Evolutionary conservation across 345 rosid species (phyloP).

Genomic region (Ceriops decandra): DNA sequence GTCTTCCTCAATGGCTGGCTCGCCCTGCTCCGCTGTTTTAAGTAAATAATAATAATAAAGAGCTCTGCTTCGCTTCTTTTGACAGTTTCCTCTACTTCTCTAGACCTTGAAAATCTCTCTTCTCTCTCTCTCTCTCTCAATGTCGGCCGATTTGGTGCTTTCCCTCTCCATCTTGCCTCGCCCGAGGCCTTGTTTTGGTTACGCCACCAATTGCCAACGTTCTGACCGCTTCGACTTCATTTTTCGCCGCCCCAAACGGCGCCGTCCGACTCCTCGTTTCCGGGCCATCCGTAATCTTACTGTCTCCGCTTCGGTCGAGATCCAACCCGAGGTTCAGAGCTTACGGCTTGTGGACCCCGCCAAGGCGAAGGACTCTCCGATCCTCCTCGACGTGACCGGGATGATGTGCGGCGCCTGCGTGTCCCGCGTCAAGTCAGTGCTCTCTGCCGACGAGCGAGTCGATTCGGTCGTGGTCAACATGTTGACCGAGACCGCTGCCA

Average conservation of each 20-base stretch:
- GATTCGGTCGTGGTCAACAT: conserved; percentile 84
- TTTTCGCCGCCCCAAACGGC: conserved; percentile 16
- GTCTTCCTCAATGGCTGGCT: background rate
- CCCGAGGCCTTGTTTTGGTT: conserved; percentile 26
- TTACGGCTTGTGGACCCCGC: conserved; percentile 10
- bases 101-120: too few species aligned
- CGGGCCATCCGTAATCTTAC: conserved; percentile 21
- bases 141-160: conserved; percentile 45
- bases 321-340: conserved; percentile 32
- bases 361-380: conserved; percentile 30
- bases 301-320: conserved; percentile 46
- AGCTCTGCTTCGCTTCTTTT: too few species aligned
- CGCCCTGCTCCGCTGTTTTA: too few species aligned
- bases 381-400: conserved; percentile 74
- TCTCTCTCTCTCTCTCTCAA: conserved; percentile 8
- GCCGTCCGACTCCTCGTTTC: conserved; percentile 15
- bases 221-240: conserved; percentile 16
- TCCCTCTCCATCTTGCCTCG: conserved; percentile 33
- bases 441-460: conserved; percentile 71
- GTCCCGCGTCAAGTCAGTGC: conserved; percentile 68
- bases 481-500: conserved; percentile 86
- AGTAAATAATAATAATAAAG: too few species aligned
- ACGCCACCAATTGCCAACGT: conserved; percentile 3
- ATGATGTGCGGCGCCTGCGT: conserved; percentile 98
- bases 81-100: too few species aligned